These are phyloP conservation scores for Malassezia dermatis DNA, from an alignment of 1,284 basidiomycete genomes.

Conservation along the genomic window DNA sequence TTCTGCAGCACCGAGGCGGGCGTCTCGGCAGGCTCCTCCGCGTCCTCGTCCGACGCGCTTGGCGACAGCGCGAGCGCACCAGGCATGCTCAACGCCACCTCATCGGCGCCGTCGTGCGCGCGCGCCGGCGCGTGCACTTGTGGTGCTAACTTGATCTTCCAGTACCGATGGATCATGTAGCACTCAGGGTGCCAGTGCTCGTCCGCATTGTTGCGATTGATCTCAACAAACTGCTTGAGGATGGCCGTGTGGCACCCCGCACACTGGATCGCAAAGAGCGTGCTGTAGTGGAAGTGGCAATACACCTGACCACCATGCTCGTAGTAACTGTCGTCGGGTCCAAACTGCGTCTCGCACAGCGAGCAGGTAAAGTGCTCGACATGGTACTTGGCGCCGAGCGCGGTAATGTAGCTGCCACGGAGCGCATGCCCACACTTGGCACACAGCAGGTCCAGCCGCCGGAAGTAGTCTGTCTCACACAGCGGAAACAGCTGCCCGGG, in stretches of 20 bases:
- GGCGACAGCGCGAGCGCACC: constrained; percentile 13
- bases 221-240: constrained; percentile 97
- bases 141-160: constrained; percentile 80
- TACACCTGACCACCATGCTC: constrained; percentile 90
- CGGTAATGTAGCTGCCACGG: constrained; percentile 95
- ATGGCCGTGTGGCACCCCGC: constrained; percentile 97
- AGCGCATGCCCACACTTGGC: constrained; percentile 87
- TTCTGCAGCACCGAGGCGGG: constrained; percentile 76
- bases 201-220: constrained; percentile 92
- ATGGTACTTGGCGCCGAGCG: constrained; percentile 98
- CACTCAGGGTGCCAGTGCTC: constrained; percentile 99
- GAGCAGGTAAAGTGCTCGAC: constrained; percentile 99
- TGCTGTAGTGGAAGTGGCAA: constrained; percentile 74
- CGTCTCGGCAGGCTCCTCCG: constrained; percentile 53
- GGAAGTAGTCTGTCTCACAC: constrained; percentile 95
- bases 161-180: constrained; percentile 99
- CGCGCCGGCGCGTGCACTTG: not conserved
- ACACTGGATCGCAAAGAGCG: constrained; percentile 94
- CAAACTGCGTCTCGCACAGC: constrained; percentile 87
- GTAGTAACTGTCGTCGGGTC: constrained; percentile 96
- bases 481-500: constrained; percentile 37
- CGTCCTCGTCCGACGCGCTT: constrained; percentile 55
- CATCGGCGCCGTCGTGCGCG: not conserved
- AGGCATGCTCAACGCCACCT: constrained; percentile 3
- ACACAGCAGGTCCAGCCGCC: constrained; percentile 88